A percentile compares a stretch with the other conserved stretches of the same genome.
These are phyloP conservation scores for Crithidia bombi DNA, from an alignment of 208 protist species.

Conservation along the genomic window DNA sequence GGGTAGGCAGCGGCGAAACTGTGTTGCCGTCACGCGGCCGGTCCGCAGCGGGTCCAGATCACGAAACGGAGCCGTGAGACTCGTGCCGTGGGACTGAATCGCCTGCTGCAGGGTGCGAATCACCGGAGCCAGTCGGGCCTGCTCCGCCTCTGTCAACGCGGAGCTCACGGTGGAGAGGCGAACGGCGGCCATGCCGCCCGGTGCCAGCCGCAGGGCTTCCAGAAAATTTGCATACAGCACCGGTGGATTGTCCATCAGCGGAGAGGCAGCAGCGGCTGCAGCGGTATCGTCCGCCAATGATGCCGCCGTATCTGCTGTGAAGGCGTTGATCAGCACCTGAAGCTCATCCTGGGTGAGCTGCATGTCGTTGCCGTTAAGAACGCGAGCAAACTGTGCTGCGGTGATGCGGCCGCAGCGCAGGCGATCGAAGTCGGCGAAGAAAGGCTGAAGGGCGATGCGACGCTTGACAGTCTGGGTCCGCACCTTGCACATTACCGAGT, in stretches of 20 bases:
- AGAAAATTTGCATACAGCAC: constrained; percentile 67
- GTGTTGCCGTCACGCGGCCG: constrained; percentile 66
- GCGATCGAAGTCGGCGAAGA: constrained; percentile 87
- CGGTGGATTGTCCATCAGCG: constrained; percentile 11
- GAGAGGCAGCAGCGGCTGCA: not conserved
- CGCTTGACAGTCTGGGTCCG: constrained; percentile 59
- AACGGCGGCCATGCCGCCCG: constrained; percentile 26
- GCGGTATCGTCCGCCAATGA: constrained; percentile 7
- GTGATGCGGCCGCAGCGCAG: constrained; percentile 83
- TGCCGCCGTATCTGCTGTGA: constrained; percentile 19
- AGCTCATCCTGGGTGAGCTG: constrained; percentile 56
- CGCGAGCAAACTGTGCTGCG: constrained; percentile 71
- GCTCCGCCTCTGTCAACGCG: constrained; percentile 54
- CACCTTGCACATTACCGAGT: constrained; percentile 48
- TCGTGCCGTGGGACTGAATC: constrained; percentile 52
- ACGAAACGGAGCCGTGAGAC: constrained; percentile 61
- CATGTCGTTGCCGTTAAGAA: constrained; percentile 60
- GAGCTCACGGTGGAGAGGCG: constrained; percentile 18
- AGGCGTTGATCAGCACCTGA: constrained; percentile 37
- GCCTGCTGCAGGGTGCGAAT: constrained; percentile 50
- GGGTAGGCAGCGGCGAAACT: constrained; percentile 76
- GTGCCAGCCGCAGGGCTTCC: constrained; percentile 38
- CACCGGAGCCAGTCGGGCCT: constrained; percentile 37
- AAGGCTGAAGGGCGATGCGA: constrained; percentile 77
- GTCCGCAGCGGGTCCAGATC: constrained; percentile 82